phyloP scores from a whole-genome alignment of 352 stramenopile genomes.

The Pythium apleroticum region DNA sequence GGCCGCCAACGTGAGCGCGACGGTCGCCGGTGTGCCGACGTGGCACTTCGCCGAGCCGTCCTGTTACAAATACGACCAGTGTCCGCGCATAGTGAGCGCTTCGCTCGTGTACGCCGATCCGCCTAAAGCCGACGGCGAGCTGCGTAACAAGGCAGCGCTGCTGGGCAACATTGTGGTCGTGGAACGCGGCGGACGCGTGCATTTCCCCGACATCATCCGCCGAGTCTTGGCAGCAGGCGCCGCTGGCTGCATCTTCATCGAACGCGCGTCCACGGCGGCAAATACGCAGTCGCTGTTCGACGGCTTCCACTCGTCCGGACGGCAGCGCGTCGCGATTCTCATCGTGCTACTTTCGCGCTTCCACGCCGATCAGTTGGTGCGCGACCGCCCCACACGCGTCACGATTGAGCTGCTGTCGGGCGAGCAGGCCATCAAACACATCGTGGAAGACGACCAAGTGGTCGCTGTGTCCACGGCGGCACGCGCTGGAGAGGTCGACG shows the following conservation, averaged over 20 bases:
- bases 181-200: constrained; percentile 72
- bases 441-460: constrained; percentile 72
- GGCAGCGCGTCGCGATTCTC: constrained; percentile 67
- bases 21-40: constrained; percentile 14
- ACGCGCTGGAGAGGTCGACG: constrained; percentile 66
- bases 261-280: constrained; percentile 49
- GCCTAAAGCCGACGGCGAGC: constrained; percentile 63
- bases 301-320: constrained; percentile 83
- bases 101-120: constrained; percentile 63
- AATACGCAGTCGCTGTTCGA: constrained; percentile 80
- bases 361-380: constrained; percentile 71
- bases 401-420: constrained; percentile 71
- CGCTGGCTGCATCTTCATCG: constrained; percentile 76
- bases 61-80: constrained; percentile 78
- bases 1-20: constrained; percentile 33
- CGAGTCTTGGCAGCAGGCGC: constrained; percentile 63
- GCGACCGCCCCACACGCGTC: constrained; percentile 51
- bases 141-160: constrained; percentile 58
- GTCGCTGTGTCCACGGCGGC: constrained; percentile 72
- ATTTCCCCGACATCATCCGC: constrained; percentile 85
- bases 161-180: constrained; percentile 73
- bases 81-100: constrained; percentile 46
- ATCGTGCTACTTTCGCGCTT: constrained; percentile 80
- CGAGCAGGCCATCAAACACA: constrained; percentile 63
- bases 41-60: constrained; percentile 85